Base-by-base conservation (phyloP, 208 protist genomes). In the Leishmania mexicana region DNA sequence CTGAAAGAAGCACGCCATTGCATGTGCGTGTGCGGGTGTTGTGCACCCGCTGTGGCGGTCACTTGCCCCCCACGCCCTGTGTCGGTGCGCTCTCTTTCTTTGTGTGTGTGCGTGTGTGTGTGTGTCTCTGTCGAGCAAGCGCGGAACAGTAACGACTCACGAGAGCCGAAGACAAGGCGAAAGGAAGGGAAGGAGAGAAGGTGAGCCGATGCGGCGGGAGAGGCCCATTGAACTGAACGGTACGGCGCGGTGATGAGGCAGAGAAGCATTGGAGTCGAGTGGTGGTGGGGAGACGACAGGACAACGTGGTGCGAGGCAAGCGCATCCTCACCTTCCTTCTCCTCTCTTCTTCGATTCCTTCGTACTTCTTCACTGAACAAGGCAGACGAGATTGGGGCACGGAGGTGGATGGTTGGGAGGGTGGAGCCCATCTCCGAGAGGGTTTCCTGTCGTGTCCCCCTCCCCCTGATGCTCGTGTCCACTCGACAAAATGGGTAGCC, bases 41-140 rank as follows among this genome's bases (percentile, higher is more conserved):
- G 45, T 58, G 45, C 21, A 35, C 62, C 49, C 17, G 35, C 38
- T 58, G n/a, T 38, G 38, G 49, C 7, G 31, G 31, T 77, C n/a
- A 11, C 31, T 21, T 40, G 31, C 67, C 17, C 17, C 21, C 5
- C 78, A 64, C 47, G 67, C 54, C 73, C 70, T 78, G 13, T 81
- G 35, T 21, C 58, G 31, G 54, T 74, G 45, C 47, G 21, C 5
- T 74, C 35, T 49, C 45, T 53, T 21, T 42, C 15, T 13, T 17
- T 68, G 13, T 68, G 31, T 79, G 47, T 78, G 47, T 75, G 62
- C 68, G n/a, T 68, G 13, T 68, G 31, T 79, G 47, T 78, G 47
- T 75, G 62, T 74, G n/a, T 40, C 77, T 71, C 64, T 72, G 76
- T 73, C 17, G 51, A 64, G 58, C 8, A 11, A 17, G 0, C 17